phyloP scores from a whole-genome alignment of 208 protist genomes.

The Leishmania lainsoni region DNA sequence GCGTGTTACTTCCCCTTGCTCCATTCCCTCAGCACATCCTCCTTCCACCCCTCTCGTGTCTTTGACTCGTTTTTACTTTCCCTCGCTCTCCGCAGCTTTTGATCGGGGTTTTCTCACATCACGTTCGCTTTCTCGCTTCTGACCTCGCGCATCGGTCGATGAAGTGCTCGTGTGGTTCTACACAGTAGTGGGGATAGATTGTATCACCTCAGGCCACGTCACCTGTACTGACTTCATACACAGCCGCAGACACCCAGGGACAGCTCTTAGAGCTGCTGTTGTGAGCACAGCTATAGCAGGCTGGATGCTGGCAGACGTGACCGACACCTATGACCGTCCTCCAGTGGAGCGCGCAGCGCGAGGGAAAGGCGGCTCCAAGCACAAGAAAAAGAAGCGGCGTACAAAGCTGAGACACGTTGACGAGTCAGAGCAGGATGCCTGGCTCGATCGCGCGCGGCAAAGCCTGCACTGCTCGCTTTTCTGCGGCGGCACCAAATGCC shows the following conservation, averaged over 20 bases:
- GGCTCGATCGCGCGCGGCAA: slow-evolving; percentile 72
- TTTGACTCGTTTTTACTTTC: not conserved
- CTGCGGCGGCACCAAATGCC: slow-evolving; percentile 81
- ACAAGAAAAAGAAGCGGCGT: slow-evolving; percentile 34
- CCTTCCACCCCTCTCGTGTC: not conserved
- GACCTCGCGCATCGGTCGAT: not conserved
- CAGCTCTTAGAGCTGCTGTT: too few species aligned
- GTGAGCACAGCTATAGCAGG: not conserved
- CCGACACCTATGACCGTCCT: slow-evolving; percentile 35
- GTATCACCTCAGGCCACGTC: not conserved
- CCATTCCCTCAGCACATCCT: not conserved
- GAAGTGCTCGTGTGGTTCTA: not conserved
- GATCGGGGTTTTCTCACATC: not conserved
- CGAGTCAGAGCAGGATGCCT: slow-evolving; percentile 72
- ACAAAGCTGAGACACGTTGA: slow-evolving; percentile 57
- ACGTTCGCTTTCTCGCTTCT: not conserved
- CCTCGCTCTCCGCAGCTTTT: not conserved
- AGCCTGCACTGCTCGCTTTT: slow-evolving; percentile 83
- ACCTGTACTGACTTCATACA: not conserved
- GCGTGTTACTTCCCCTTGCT: not conserved
- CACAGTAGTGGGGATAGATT: not conserved
- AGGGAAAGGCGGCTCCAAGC: slow-evolving; percentile 8
- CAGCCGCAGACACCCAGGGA: not conserved
- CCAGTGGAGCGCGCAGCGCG: slow-evolving; percentile 42
- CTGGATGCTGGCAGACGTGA: slow-evolving; percentile 31